Percentiles rank a stretch among this genome's conserved stretches.
Evolutionary conservation across 2,329 filamentous ascomycete genomes (phyloP).

Genomic region (Xenosphaeropsis pyriputrescens): DNA sequence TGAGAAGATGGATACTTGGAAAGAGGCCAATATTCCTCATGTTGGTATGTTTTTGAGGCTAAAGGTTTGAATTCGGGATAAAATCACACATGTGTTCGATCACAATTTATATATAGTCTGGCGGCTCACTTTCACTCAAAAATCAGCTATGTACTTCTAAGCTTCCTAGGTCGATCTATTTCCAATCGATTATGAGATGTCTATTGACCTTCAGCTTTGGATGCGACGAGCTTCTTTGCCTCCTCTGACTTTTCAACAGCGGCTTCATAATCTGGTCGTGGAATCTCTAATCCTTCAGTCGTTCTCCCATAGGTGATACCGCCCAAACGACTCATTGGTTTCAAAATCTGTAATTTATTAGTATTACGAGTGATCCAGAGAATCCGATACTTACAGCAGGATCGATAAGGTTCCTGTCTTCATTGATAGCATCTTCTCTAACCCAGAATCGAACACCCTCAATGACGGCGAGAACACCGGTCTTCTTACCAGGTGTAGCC

Average conservation of each 20-base stretch:
- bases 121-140: too few species aligned
- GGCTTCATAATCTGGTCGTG: slow-evolving; percentile 34
- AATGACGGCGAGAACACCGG: slow-evolving; percentile 59
- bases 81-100: too few species aligned
- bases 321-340: slow-evolving; percentile 64
- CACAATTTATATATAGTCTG: too few species aligned
- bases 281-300: slow-evolving; percentile 58
- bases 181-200: too few species aligned
- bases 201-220: slow-evolving; percentile 24
- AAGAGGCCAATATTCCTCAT: slow-evolving; percentile 73
- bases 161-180: background rate
- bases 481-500: slow-evolving; percentile 56
- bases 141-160: too few species aligned
- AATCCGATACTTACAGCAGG: slow-evolving; percentile 35
- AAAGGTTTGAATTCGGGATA: too few species aligned
- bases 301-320: slow-evolving; percentile 73
- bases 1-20: slow-evolving; percentile 60
- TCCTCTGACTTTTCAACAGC: slow-evolving; percentile 33
- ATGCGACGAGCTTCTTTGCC: slow-evolving; percentile 38
- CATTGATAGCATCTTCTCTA: slow-evolving; percentile 73
- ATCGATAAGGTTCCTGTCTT: slow-evolving; percentile 60
- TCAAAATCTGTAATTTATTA: slow-evolving; percentile 37
- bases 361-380: slow-evolving; percentile 2
- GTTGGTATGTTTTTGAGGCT: slow-evolving; percentile 60
- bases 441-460: slow-evolving; percentile 85